Base-by-base conservation (phyloP, 495 filamentous ascomycete species). In the Trichoderma gamsii region DNA sequence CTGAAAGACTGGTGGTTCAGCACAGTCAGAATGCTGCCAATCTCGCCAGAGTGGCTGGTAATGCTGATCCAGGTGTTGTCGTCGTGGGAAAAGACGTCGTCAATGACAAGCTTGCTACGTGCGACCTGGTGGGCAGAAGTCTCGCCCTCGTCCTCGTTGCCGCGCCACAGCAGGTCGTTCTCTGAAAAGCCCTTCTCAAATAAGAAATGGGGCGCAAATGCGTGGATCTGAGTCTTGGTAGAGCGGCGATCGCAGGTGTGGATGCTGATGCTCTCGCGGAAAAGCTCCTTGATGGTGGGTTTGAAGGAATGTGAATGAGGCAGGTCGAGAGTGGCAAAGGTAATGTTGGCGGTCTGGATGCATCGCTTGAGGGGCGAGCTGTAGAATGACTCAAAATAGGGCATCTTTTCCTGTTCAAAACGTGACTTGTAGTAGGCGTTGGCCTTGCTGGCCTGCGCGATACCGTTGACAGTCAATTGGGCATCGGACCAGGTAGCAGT, bases 161-260 rank as follows among this genome's bases (percentile, higher is more conserved):
- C 21, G 8, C 79, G 79, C 88, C 88, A 91, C 32, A 87, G 77
- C 69, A 80, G 73, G 73, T 93, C 90, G 6, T 78, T 69, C 67
- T 90, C 88, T 0, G 79, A 73, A 71, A 96, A 89, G 1, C 84
- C 84, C 0, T 75, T 63, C 70, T 92, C 92, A 64, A 93, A 85
- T 2, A 32, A 72, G 76, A 84, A 92, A 8, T 44, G 61, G 0
- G 90, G 89, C 71, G 87, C 91, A 21, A 76, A 75, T 15, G 73
- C 59, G 6, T 76, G 72, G 70, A 96, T 92, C 67, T 81, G 84
- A 4, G 79, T 77, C 65, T 83, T 84, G 32, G 70, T 81, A 65
- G 82, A 81, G 1, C 92, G 83, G 16, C 87, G 85, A 74, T 96
- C 91, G 75, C 92, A 96, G 9, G 92, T 94, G 73, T 95, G 92